Base-by-base conservation (phyloP, 2,329 filamentous ascomycete species). In the Chaetomiaceae sp. region DNA sequence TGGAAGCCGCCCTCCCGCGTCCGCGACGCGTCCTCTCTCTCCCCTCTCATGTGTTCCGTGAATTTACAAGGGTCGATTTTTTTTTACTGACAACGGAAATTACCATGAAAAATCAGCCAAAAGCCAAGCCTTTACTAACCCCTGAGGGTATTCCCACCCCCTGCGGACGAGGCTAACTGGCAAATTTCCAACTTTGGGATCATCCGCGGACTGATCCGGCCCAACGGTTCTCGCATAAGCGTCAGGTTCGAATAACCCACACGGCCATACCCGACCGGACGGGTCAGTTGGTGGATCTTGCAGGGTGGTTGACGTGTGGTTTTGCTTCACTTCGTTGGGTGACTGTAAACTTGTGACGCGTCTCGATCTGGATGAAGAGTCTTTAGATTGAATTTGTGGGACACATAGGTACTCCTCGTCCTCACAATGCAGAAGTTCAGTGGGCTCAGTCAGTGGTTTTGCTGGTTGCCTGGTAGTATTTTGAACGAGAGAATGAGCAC, bases 381-480 rank as follows among this genome's bases (percentile, higher is more conserved):
- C n/a, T n/a, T n/a, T n/a, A n/a, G n/a, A n/a, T n/a, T n/a, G n/a
- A n/a, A n/a, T n/a, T n/a, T n/a, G n/a, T n/a, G n/a, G n/a, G n/a
- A n/a, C n/a, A n/a, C n/a, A n/a, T n/a, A n/a, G n/a, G n/a, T n/a
- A n/a, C n/a, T n/a, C n/a, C n/a, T n/a, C n/a, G n/a, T n/a, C n/a
- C n/a, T n/a, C n/a, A n/a, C n/a, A n/a, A n/a, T n/a, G n/a, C n/a
- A n/a, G n/a, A n/a, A n/a, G n/a, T n/a, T n/a, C n/a, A n/a, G n/a
- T n/a, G n/a, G n/a, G n/a, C n/a, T n/a, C n/a, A n/a, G n/a, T n/a
- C n/a, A n/a, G n/a, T n/a, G n/a, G n/a, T n/a, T 37, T 24, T 42
- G 48, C 48, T 50, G 43, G 39, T 40, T 47, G 36, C 39, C 41
- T 32, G 43, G 44, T 50, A 30, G 24, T 50, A 50, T 50, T 45